A percentile compares a stretch with the other conserved stretches of the same genome.
These are phyloP conservation scores for Stagonosporopsis tanaceti DNA, from an alignment of 2,329 filamentous ascomycete genomes.

Conservation along the genomic window DNA sequence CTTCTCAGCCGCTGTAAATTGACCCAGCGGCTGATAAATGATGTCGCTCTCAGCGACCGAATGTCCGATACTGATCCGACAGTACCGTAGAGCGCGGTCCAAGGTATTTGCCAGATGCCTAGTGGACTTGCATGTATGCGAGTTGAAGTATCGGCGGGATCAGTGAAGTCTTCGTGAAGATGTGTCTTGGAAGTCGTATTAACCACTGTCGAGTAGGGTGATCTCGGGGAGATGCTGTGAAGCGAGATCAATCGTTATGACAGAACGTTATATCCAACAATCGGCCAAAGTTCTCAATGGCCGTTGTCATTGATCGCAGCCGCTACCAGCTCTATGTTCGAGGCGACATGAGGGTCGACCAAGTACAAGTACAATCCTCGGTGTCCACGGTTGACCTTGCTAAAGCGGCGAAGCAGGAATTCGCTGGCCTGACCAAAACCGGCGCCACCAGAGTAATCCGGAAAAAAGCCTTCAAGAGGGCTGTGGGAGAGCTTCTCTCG, in stretches of 20 bases:
- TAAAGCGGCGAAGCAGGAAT: neutral
- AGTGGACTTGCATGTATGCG: too few species aligned
- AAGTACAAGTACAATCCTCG: slow-evolving; percentile 1
- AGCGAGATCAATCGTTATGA: too few species aligned
- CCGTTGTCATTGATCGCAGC: neutral
- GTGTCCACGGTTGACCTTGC: neutral
- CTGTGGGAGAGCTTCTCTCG: neutral
- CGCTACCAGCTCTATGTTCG: slow-evolving; percentile 6
- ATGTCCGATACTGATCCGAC: neutral
- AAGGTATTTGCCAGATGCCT: too few species aligned
- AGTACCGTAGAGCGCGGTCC: too few species aligned
- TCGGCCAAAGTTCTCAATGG: neutral
- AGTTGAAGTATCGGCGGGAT: too few species aligned
- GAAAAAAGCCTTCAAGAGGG: neutral
- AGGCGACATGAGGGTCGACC: slow-evolving; percentile 1
- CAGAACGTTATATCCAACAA: too few species aligned
- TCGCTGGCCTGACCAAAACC: neutral
- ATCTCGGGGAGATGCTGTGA: too few species aligned
- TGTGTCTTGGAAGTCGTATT: too few species aligned
- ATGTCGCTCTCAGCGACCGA: neutral
- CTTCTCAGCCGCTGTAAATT: neutral
- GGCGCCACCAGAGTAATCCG: neutral
- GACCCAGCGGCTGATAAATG: neutral
- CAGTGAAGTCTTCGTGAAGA: too few species aligned
- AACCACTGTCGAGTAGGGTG: too few species aligned